Base-by-base conservation (phyloP, 495 filamentous ascomycete species). In the Annulohypoxylon stygium region DNA sequence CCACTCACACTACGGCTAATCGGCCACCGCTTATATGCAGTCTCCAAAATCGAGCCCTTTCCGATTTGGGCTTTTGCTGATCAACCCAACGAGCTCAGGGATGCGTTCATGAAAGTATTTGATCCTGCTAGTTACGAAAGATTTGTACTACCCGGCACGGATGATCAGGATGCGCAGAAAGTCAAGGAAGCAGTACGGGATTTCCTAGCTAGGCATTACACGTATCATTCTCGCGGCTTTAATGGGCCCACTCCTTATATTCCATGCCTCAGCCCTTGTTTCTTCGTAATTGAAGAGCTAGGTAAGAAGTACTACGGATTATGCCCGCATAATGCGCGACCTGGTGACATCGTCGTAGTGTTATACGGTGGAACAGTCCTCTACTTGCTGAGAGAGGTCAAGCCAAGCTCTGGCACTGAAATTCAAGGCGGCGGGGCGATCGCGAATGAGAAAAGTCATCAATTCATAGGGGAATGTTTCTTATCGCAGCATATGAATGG, bases 401-500 rank as follows among this genome's bases (percentile, higher is more conserved):
- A 36, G 2, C 8, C 30, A 20, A 16, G 7, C 18, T n/a, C 30
- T 37, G 8, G 9, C 2, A 33, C 8, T 12, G 12, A 11, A 26
- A 33, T 0, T 33, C 7, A 14, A 54, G 25, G 4, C 25, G 8
- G 4, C 9, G 25, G 7, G 25, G 5, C 1, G 33, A 14, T 10
- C 12, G n/a, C 1, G 5, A 33, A 36, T 36, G 53, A 20, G n/a
- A 54, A 54, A 16, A 37, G n/a, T 2, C 3, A 30, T 18, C 30
- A 36, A 8, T 57, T 57, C 10, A 30, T 57, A n/a, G 53, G 53
- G n/a, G 53, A 57, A 10, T 57, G 53, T 37, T 57, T 36, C 33
- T 10, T 37, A 5, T 33, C 34, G 33, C 33, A 33, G 5, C 20
- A 57, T 37, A 57, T 57, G 53, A 57, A 37, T 18, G 53, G 53